These are phyloP conservation scores for Agaricus subrufescens DNA, from an alignment of 768 basidiomycete species.

Conservation along the genomic window DNA sequence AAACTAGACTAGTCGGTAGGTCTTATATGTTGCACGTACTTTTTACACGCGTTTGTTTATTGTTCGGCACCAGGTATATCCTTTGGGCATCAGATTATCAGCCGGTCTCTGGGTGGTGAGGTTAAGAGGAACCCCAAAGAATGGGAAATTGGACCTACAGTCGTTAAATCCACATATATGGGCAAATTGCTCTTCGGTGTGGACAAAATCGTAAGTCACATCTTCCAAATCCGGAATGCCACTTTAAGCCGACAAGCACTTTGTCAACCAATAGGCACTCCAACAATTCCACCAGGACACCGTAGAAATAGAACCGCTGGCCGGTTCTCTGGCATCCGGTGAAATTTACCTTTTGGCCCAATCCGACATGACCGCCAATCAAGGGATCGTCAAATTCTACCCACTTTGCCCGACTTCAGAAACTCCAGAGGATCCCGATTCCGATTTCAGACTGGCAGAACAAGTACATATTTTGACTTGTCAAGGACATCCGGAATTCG, in stretches of 20 bases:
- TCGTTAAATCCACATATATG: slow-evolving; percentile 56
- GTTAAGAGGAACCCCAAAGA: slow-evolving; percentile 57
- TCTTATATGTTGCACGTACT: not conserved
- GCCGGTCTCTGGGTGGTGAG: slow-evolving; percentile 68
- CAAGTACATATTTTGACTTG: slow-evolving; percentile 72
- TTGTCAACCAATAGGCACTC: slow-evolving; percentile 46
- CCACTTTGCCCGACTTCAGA: not conserved
- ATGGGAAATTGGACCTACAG: slow-evolving; percentile 76
- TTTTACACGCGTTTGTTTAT: no score
- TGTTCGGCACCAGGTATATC: slow-evolving; percentile 60
- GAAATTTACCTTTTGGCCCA: slow-evolving; percentile 59
- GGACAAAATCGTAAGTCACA: slow-evolving; percentile 25
- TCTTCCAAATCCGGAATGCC: not conserved
- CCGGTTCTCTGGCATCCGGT: slow-evolving; percentile 22
- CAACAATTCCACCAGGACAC: slow-evolving; percentile 90
- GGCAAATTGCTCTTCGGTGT: slow-evolving; percentile 67
- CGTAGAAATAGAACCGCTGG: slow-evolving; percentile 48
- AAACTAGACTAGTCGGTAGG: slow-evolving; percentile 44
- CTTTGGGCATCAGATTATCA: slow-evolving; percentile 79
- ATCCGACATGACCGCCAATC: slow-evolving; percentile 50
- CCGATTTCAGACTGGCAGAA: slow-evolving; percentile 14
- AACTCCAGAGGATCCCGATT: not conserved
- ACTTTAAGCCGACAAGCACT: not conserved
- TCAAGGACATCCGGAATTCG: slow-evolving; percentile 93
- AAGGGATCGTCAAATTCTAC: slow-evolving; percentile 64